Evolutionary conservation across 202 grass and related monocot genomes (phyloP).

Genomic region (Setaria italica): DNA sequence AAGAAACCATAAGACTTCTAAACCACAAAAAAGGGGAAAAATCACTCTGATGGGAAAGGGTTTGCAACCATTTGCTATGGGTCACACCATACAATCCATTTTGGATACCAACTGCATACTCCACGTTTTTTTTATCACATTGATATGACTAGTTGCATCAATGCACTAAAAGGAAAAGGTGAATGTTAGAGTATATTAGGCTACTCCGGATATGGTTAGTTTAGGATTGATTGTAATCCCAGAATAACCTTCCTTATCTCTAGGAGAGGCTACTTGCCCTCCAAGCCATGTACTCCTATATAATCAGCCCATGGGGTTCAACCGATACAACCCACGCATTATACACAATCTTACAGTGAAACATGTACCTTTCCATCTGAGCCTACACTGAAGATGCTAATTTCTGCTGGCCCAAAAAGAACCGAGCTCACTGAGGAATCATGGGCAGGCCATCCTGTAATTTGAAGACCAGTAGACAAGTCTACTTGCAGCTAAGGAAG

Average conservation of each 20-base stretch:
- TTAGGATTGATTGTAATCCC: no score
- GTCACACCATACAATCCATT: background rate
- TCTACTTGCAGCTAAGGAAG: constrained; percentile 68
- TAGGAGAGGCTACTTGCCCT: no score
- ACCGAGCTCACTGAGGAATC: constrained; percentile 80
- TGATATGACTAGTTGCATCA: constrained; percentile 24
- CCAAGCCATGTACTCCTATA: no score
- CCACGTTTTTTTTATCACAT: background rate
- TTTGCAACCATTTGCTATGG: background rate
- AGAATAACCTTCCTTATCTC: no score
- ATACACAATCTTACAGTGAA: no score
- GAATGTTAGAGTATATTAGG: background rate
- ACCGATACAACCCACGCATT: no score
- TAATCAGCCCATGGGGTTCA: no score
- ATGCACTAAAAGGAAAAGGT: constrained; percentile 32
- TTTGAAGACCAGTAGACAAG: constrained; percentile 96
- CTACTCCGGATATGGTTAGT: no score
- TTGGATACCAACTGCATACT: background rate
- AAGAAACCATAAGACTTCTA: background rate
- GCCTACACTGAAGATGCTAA: constrained; percentile 95
- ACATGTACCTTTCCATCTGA: constrained; percentile 83
- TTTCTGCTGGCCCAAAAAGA: constrained; percentile 93
- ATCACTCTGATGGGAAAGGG: background rate
- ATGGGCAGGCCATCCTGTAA: constrained; percentile 97
- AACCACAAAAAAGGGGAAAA: background rate